Evolutionary conservation across 148 eudicot species (phyloP).

Genomic region (Dysphania ambrosioides): DNA sequence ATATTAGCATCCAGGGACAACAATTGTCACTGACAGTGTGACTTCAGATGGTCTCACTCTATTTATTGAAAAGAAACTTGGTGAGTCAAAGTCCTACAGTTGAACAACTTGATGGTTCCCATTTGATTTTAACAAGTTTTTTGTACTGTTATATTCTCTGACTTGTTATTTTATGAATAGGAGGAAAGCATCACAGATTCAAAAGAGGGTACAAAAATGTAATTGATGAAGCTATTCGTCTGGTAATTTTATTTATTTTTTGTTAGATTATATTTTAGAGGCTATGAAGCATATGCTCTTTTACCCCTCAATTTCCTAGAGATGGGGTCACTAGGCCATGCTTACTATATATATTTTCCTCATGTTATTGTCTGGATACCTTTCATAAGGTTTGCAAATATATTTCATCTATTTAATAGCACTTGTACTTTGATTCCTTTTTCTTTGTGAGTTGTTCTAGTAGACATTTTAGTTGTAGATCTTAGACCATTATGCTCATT

Average conservation of each 20-base stretch:
- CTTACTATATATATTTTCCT: not conserved
- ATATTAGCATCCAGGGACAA: slow-evolving; percentile 91
- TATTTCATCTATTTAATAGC: not conserved
- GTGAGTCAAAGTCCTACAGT: slow-evolving; percentile 40
- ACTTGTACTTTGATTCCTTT: not conserved
- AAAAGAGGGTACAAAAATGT: slow-evolving; percentile 98
- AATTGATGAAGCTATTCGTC: slow-evolving; percentile 94
- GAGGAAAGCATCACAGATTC: slow-evolving; percentile 96
- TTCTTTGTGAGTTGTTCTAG: not conserved
- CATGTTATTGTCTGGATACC: not conserved
- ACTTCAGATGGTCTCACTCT: slow-evolving; percentile 92
- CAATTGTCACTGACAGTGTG: slow-evolving; percentile 96
- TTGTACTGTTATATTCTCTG: not conserved
- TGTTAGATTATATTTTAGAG: not conserved
- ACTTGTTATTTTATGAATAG: slow-evolving; percentile 32
- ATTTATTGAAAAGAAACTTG: slow-evolving; percentile 87
- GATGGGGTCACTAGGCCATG: not conserved
- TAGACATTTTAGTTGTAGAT: not conserved
- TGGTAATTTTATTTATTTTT: slow-evolving; percentile 45
- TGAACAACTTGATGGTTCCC: slow-evolving; percentile 14
- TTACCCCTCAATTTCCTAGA: not conserved
- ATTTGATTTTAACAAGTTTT: not conserved
- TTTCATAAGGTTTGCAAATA: not conserved
- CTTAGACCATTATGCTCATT: not conserved
- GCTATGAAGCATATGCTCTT: too few species aligned